These are phyloP conservation scores for Epichloe hybrida DNA, from an alignment of 2,329 filamentous ascomycete genomes.

Conservation along the genomic window DNA sequence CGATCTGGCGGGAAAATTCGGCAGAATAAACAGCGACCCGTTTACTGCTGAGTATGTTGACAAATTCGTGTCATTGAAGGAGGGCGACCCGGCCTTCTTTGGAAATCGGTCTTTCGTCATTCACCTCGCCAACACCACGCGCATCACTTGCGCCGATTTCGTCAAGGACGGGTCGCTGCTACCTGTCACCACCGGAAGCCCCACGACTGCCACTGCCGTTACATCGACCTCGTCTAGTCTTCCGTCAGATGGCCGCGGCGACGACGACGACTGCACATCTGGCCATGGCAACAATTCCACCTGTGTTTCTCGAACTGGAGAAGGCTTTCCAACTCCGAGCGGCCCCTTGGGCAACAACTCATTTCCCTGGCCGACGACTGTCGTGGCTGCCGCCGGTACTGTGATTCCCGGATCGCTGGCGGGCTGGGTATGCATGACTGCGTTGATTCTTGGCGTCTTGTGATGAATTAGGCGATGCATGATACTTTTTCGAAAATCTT, in stretches of 20 bases:
- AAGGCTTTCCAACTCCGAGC: not conserved
- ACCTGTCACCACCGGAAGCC: not conserved
- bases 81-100: slow-evolving; percentile 43
- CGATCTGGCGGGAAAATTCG: slow-evolving; percentile 63
- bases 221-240: not conserved
- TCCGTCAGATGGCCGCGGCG: not conserved
- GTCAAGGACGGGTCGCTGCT: not conserved
- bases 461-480: not conserved
- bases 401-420: not conserved
- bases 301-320: not conserved
- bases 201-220: not conserved
- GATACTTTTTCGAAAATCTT: not conserved
- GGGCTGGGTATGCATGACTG: not conserved
- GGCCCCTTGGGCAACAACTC: not conserved
- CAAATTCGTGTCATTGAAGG: slow-evolving; percentile 38
- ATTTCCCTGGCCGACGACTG: not conserved
- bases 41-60: slow-evolving; percentile 41
- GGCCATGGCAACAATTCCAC: not conserved
- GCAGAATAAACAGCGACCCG: slow-evolving; percentile 39
- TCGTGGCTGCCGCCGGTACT: not conserved
- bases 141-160: slow-evolving; percentile 54
- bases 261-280: not conserved
- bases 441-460: not conserved
- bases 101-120: slow-evolving; percentile 52
- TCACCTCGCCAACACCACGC: slow-evolving; percentile 50